Evolutionary conservation across 2,329 filamentous ascomycete genomes (phyloP), one percentile per base, ranked within the genome.

Genomic region (Trichoderma koningiopsis): DNA sequence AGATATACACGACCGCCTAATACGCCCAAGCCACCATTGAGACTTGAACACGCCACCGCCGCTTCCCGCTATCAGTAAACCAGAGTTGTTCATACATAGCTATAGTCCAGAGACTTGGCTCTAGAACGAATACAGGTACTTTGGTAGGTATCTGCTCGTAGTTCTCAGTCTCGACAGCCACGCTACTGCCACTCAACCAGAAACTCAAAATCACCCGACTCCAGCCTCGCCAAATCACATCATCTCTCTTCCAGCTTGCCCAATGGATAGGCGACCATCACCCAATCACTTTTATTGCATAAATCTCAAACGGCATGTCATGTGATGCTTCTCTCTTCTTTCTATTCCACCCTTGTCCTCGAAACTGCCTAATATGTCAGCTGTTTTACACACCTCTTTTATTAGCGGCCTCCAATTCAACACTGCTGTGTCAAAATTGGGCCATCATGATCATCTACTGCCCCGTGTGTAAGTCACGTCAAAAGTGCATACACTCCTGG

Each of bases 151-250:
- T n/a, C 40, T n/a, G n/a, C n/a, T n/a, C n/a, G n/a, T 43, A 43
- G 40, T 43, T 43, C 37, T 19, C 16, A 40, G 5, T 19, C 19
- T 19, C 16, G 19, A 7, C n/a, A 10, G 4, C 40, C 7, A 10
- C 40, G 19, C 40, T 43, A 19, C 16, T 19, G 3, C 40, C 5
- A n/a, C 40, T 43, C 7, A 43, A 43, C 3, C 40, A 43, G 40
- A 37, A 35, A 33, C 19, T 49, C 53, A 65, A 65, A 49, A 57
- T 65, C 62, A 35, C 47, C 47, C 62, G 62, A 65, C 57, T 27
- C 27, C 37, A 22, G n/a, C 53, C n/a, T 49, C n/a, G n/a, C 8
- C 4, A 49, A 49, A 49, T 49, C 47, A 33, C 33, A 33, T 33
- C 37, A 19, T 6, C 37, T 40, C 37, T 40, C 37, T 19, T 19